Evolutionary conservation across 352 stramenopile genomes (phyloP).

Genomic region (Globisporangium apiculatum): DNA sequence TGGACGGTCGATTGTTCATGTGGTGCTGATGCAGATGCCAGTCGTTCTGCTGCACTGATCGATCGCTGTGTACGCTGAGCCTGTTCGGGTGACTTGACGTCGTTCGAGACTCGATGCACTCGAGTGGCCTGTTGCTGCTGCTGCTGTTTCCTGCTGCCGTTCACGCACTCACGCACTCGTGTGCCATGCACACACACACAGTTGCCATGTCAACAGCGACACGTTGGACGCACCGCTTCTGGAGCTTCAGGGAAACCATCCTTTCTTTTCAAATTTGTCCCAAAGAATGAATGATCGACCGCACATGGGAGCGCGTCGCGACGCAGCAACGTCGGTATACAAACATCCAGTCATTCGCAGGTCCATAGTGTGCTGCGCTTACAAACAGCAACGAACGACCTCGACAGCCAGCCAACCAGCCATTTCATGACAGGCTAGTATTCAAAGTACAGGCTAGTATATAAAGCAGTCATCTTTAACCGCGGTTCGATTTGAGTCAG

Average conservation of each 20-base stretch:
- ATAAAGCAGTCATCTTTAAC: too few species aligned
- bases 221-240: slow-evolving; percentile 74
- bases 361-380: neutral
- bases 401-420: slow-evolving; percentile 14
- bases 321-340: slow-evolving; percentile 5
- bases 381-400: neutral
- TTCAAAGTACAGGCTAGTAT: too few species aligned
- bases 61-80: too few species aligned
- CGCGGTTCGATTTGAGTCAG: too few species aligned
- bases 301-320: neutral
- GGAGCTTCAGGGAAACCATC: slow-evolving; percentile 88
- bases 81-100: too few species aligned
- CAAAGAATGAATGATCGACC: slow-evolving; percentile 64
- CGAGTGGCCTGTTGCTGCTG: too few species aligned
- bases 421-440: too few species aligned
- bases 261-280: slow-evolving; percentile 76
- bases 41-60: too few species aligned
- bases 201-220: neutral
- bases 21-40: too few species aligned
- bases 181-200: neutral
- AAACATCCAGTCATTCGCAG: slow-evolving; percentile 13
- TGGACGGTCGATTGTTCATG: too few species aligned
- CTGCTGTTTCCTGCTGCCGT: neutral
- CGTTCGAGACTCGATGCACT: neutral
- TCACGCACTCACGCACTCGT: neutral